Evolutionary conservation across 2,329 filamentous ascomycete species (phyloP), one percentile per base, ranked within the genome.

Genomic region (Samsoniella hepiali): DNA sequence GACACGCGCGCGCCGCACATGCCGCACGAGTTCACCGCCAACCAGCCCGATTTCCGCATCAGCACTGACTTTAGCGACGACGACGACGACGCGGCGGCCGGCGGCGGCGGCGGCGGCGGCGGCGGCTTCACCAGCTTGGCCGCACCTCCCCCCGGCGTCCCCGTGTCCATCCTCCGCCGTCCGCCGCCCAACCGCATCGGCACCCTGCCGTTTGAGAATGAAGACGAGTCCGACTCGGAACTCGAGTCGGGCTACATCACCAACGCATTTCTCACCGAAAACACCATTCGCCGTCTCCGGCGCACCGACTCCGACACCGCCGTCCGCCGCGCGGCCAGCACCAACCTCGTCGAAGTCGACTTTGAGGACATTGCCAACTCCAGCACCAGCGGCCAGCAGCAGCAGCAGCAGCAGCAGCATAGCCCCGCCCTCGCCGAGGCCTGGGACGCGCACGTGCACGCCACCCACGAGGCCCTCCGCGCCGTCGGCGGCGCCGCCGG

Each of bases 11-110:
- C 79, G 34, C 83, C 84, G 2, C 82, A 85, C 68, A 84, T 87
- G 67, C 85, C 85, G 1, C 73, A 75, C 1, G 84, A 87, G 65
- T 87, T 88, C 65, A 77, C 76, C 13, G 70, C 73, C 31, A 73
- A 78, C 44, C 74, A 78, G 10, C 78, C 81, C 5, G 79, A 81
- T 15, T 85, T 86, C 67, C 78, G 77, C 61, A 79, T 87, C 44
- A 85, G 81, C 13, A 86, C 81, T 7, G 84, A 87, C 67, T 87
- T 82, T 68, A 86, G 82, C 72, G 85, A 87, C 53, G 84, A 85
- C 7, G 84, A 88, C 63, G 79, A 78, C 29, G 83, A 81, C 36
- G 66, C 68, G 3, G 22, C 51, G 5, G 8, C 3, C 62, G 67
- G 8, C 4, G 68, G 66, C 17, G 17, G 15, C 32, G 7, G 68